These are phyloP conservation scores for Ceriops zippeliana DNA, from an alignment of 345 rosid genomes.

Conservation along the genomic window DNA sequence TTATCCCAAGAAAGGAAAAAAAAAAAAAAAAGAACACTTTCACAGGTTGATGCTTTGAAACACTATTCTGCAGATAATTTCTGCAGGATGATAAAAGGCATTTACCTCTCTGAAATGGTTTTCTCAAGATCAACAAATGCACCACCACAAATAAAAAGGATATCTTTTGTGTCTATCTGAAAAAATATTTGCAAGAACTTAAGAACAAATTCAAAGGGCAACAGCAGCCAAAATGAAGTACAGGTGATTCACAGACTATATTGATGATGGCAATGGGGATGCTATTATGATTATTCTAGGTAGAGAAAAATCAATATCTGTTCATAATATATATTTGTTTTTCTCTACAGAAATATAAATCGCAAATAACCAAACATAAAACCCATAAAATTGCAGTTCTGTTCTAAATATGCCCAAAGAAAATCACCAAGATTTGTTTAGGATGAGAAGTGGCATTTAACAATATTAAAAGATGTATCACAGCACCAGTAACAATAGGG, in stretches of 20 bases:
- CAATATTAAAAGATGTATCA: too few species aligned
- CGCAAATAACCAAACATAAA: not conserved
- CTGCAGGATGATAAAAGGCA: not conserved
- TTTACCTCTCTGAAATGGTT: conserved; percentile 89
- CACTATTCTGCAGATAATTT: not conserved
- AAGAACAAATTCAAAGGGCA: not conserved
- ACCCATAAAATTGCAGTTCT: too few species aligned
- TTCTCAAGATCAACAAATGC: conserved; percentile 91
- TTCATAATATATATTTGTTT: not conserved
- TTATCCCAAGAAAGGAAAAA: not conserved
- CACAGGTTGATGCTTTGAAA: conserved; percentile 11
- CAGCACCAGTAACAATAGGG: too few species aligned
- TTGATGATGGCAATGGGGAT: not conserved
- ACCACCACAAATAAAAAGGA: conserved; percentile 94
- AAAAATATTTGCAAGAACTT: conserved; percentile 8
- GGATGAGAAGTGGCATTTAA: too few species aligned
- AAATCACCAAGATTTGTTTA: too few species aligned
- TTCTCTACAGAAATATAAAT: not conserved
- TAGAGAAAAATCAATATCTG: not conserved
- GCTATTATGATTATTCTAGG: not conserved
- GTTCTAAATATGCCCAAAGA: too few species aligned
- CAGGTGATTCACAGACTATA: not conserved
- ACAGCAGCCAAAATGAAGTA: not conserved
- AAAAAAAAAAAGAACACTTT: not conserved
- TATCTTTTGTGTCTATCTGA: conserved; percentile 91